Conservation (phyloP, 2,329 filamentous ascomycete species). For the Fusarium ramigenum region DNA sequence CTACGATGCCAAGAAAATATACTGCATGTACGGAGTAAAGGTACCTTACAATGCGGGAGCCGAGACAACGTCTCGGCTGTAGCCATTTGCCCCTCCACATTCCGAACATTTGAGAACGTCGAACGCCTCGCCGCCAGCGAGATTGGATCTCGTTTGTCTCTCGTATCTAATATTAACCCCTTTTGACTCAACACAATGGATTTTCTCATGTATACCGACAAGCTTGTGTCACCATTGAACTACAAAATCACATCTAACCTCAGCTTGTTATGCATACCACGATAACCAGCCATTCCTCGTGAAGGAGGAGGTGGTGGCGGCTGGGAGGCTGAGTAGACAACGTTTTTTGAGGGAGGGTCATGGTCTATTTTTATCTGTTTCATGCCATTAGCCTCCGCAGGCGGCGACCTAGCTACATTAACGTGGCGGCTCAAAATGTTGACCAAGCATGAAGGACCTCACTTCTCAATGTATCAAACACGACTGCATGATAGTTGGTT, state of each 20-base stretch:
- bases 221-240: background rate
- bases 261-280: background rate
- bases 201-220: background rate
- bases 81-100: conserved; percentile 6
- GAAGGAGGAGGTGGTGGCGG: conserved; percentile 2
- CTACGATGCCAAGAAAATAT: conserved; percentile 2
- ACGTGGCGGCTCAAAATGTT: conserved; percentile 27
- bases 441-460: background rate
- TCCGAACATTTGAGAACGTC: conserved; percentile 3
- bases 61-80: background rate
- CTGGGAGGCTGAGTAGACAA: conserved; percentile 32
- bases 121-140: conserved; percentile 16
- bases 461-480: background rate
- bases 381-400: conserved; percentile 6
- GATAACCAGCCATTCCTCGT: conserved; percentile 4
- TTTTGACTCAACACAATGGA: background rate
- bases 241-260: conserved; percentile 12
- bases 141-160: conserved; percentile 24
- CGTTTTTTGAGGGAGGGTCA: background rate
- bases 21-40: background rate
- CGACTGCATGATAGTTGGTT: background rate
- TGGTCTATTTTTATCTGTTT: conserved; percentile 35
- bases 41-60: conserved; percentile 1
- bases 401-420: background rate
- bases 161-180: background rate